Percentiles rank a stretch among this genome's conserved stretches.
These are phyloP conservation scores for Epithele typhae DNA, from an alignment of 768 basidiomycete genomes.

Conservation along the genomic window DNA sequence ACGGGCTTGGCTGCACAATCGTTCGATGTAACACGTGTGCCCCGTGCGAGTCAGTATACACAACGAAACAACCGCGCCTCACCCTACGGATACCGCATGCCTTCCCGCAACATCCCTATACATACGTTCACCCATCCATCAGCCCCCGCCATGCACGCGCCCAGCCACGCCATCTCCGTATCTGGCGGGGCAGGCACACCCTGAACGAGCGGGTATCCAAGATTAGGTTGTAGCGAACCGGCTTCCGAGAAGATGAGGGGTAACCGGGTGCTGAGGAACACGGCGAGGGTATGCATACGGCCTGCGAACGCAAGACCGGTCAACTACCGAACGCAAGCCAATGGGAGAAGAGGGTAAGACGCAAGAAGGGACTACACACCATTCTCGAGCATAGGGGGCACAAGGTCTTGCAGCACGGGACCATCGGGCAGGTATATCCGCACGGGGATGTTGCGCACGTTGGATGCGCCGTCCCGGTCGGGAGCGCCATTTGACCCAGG, in stretches of 20 bases:
- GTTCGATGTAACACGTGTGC: no score
- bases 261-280: constrained; percentile 66
- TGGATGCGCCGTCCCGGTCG: constrained; percentile 83
- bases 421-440: constrained; percentile 88
- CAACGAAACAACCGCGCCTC: no score
- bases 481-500: constrained; percentile 36
- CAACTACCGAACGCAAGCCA: neutral
- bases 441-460: constrained; percentile 83
- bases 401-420: constrained; percentile 87
- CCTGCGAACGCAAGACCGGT: constrained; percentile 40
- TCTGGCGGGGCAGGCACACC: constrained; percentile 81
- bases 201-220: constrained; percentile 80
- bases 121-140: constrained; percentile 96
- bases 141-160: constrained; percentile 84
- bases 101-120: constrained; percentile 43
- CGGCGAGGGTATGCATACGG: constrained; percentile 62
- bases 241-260: constrained; percentile 71
- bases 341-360: neutral
- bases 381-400: constrained; percentile 72
- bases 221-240: constrained; percentile 30
- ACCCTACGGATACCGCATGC: no score
- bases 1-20: no score
- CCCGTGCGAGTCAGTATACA: no score
- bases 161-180: constrained; percentile 92
- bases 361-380: constrained; percentile 41